Percentiles rank a stretch among this genome's conserved stretches.
These are phyloP conservation scores for Monilinia vaccinii-corymbosi DNA, from an alignment of 2,329 filamentous ascomycete species.

Conservation along the genomic window DNA sequence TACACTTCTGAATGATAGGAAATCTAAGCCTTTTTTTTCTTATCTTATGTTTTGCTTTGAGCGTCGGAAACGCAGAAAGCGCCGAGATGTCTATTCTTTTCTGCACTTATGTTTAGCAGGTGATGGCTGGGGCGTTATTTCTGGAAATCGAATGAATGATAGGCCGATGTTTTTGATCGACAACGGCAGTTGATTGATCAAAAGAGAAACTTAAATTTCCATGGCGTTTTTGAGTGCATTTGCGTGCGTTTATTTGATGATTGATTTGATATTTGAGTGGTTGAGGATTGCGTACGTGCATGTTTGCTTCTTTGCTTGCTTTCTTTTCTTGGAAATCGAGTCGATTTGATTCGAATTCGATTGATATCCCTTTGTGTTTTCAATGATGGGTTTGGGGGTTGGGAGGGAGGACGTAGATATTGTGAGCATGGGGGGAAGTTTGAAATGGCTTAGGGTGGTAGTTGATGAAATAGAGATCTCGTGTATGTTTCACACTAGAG, in stretches of 20 bases:
- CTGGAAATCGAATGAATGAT: slow-evolving; percentile 17
- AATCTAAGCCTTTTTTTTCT: slow-evolving; percentile 1
- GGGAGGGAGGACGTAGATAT: neutral
- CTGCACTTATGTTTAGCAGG: slow-evolving; percentile 4
- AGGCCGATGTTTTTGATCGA: slow-evolving; percentile 13
- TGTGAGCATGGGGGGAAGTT: neutral
- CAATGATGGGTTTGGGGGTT: neutral
- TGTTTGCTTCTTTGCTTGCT: neutral
- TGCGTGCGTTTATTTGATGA: neutral
- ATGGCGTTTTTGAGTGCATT: neutral
- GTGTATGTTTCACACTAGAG: neutral
- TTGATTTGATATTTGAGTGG: neutral
- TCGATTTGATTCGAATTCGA: neutral
- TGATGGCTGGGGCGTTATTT: slow-evolving; percentile 3
- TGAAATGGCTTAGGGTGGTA: neutral
- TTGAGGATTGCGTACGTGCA: neutral
- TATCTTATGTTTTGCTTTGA: slow-evolving; percentile 2
- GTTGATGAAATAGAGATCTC: neutral
- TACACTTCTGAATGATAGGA: slow-evolving; percentile 7
- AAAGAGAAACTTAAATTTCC: neutral
- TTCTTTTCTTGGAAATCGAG: neutral
- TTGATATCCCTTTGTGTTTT: neutral
- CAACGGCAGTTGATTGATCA: neutral
- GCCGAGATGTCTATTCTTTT: slow-evolving; percentile 4
- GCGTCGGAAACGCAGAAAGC: neutral